Evolutionary conservation across 2,329 filamentous ascomycete genomes (phyloP).

Genomic region (Didymella lethalis): DNA sequence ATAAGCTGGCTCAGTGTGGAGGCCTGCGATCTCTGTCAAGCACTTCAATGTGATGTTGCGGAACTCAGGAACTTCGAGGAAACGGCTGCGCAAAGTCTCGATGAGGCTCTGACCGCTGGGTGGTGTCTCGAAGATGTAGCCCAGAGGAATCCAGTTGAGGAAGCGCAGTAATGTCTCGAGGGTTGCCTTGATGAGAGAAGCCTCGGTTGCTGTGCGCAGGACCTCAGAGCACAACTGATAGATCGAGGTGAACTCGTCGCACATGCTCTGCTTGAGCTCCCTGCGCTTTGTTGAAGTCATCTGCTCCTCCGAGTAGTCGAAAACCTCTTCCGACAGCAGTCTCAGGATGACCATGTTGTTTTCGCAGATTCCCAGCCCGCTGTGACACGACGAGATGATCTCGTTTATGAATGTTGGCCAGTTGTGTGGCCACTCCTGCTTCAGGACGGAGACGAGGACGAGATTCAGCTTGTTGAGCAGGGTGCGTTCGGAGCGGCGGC

Average conservation of each 20-base stretch:
- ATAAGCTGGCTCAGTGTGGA: constrained; percentile 87
- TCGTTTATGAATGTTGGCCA: constrained; percentile 99
- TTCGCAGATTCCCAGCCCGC: constrained; percentile 95
- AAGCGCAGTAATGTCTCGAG: constrained; percentile 94
- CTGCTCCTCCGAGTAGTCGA: constrained; percentile 97
- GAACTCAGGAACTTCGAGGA: constrained; percentile 92
- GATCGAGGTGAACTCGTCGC: constrained; percentile 96
- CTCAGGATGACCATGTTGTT: constrained; percentile 99
- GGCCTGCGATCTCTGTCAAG: constrained; percentile 92
- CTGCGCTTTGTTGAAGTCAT: constrained; percentile 99
- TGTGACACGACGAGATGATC: constrained; percentile 95
- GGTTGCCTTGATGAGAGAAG: constrained; percentile 92
- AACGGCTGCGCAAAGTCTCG: constrained; percentile 89
- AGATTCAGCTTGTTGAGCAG: constrained; percentile 98
- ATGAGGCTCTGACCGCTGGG: constrained; percentile 70
- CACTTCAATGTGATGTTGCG: constrained; percentile 97
- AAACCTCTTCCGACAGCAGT: constrained; percentile 95
- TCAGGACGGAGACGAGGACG: constrained; percentile 94
- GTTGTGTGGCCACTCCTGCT: constrained; percentile 99
- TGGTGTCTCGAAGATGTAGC: constrained; percentile 97
- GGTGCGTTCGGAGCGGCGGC: constrained; percentile 81
- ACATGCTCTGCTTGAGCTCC: constrained; percentile 98
- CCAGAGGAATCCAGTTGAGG: constrained; percentile 98
- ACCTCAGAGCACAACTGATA: constrained; percentile 98
- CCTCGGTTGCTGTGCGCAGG: constrained; percentile 85